Percentiles rank a stretch among this genome's conserved stretches.
Evolutionary conservation across 306 rosid genomes (phyloP).

Genomic region (Canavalia gladiata): DNA sequence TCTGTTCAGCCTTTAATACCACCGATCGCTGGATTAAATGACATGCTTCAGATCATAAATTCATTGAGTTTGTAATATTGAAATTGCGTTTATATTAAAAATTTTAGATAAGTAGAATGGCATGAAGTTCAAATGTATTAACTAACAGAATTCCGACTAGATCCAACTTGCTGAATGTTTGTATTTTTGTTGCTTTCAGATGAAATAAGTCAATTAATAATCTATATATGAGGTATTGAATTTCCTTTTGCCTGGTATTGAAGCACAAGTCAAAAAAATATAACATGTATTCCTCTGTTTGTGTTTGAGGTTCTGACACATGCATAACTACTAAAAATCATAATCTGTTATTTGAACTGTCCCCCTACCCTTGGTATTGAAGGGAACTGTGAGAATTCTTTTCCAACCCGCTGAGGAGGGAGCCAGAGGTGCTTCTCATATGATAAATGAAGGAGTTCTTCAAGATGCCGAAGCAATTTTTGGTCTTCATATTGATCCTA

Average conservation of each 20-base stretch:
- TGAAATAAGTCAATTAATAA: constrained; percentile 8
- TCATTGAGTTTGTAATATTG: neutral
- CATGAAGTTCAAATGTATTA: neutral
- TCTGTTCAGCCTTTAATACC: neutral
- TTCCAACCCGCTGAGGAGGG: constrained; percentile 92
- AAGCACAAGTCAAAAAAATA: neutral
- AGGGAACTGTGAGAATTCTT: constrained; percentile 80
- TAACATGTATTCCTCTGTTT: constrained; percentile 11
- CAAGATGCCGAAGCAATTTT: constrained; percentile 72
- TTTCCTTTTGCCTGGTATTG: constrained; percentile 24
- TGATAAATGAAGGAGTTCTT: constrained; percentile 75
- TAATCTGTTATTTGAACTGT: constrained; percentile 30
- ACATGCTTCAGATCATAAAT: constrained; percentile 3
- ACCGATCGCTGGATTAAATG: constrained; percentile 7
- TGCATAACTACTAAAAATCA: constrained; percentile 21
- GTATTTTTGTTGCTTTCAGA: constrained; percentile 12
- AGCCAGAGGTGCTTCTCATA: constrained; percentile 62
- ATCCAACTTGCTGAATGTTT: neutral
- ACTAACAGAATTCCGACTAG: neutral
- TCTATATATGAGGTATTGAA: neutral
- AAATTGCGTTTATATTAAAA: neutral
- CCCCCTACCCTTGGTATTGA: constrained; percentile 40
- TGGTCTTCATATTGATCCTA: constrained; percentile 57
- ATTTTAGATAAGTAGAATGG: neutral
- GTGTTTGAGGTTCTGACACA: constrained; percentile 31